A percentile compares a stretch with the other conserved stretches of the same genome.
Evolutionary conservation across 2,329 filamentous ascomycete genomes (phyloP).

Genomic region (Chalaropsis thielavioides): DNA sequence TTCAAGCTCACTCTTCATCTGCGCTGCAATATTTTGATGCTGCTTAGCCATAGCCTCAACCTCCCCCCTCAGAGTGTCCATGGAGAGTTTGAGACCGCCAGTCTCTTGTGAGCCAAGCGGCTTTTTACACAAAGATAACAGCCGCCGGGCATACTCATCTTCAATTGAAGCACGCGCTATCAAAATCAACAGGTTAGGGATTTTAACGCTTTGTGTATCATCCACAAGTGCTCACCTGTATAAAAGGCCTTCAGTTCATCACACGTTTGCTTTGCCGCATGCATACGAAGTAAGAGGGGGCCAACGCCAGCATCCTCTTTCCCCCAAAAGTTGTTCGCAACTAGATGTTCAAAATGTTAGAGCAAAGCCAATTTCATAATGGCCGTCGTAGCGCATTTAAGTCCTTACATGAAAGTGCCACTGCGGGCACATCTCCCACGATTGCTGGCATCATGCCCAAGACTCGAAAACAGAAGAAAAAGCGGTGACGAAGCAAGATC

Average conservation of each 20-base stretch:
- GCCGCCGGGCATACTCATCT: slow-evolving; percentile 87
- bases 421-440: slow-evolving; percentile 46
- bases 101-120: slow-evolving; percentile 75
- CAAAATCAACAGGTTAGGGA: background rate
- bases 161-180: slow-evolving; percentile 70
- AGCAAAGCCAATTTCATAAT: background rate
- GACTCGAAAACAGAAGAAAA: background rate
- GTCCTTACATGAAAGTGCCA: slow-evolving; percentile 50
- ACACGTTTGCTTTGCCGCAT: slow-evolving; percentile 80
- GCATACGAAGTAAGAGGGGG: slow-evolving; percentile 87
- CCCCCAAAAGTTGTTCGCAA: slow-evolving; percentile 99
- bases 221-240: slow-evolving; percentile 35
- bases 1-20: slow-evolving; percentile 94
- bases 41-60: slow-evolving; percentile 89
- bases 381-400: background rate
- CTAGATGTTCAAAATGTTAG: slow-evolving; percentile 29
- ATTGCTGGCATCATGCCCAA: slow-evolving; percentile 40
- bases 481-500: background rate
- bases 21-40: slow-evolving; percentile 73
- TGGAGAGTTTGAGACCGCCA: slow-evolving; percentile 66
- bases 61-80: slow-evolving; percentile 79
- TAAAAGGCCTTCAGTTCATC: slow-evolving; percentile 93
- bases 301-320: slow-evolving; percentile 94
- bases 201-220: background rate
- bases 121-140: slow-evolving; percentile 75